phyloP scores from a whole-genome alignment of 2,329 filamentous ascomycete species.

The Xylaria sp. region DNA sequence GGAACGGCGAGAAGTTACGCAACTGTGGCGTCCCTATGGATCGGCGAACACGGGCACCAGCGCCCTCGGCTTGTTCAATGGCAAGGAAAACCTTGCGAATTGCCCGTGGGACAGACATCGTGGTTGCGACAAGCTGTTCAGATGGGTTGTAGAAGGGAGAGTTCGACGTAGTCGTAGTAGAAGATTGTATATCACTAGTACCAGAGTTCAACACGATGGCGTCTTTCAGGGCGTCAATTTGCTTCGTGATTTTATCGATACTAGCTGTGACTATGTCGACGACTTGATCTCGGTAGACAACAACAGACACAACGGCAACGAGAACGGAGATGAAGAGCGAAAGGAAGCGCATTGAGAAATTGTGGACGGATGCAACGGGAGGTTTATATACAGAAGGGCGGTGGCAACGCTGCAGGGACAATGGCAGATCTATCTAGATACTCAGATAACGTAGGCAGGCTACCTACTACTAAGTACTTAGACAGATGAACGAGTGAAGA shows the following conservation, averaged over 20 bases:
- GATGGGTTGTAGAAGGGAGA: conserved; percentile 45
- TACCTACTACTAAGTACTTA: too few species aligned
- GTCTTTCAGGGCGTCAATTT: conserved; percentile 35
- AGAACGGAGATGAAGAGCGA: conserved; percentile 53
- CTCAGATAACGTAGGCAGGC: conserved; percentile 6
- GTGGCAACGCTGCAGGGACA: conserved; percentile 8
- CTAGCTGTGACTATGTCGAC: conserved; percentile 42
- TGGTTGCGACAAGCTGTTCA: conserved; percentile 51
- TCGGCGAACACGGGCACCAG: conserved; percentile 85
- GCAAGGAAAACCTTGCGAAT: conserved; percentile 88
- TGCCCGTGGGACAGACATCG: conserved; percentile 75
- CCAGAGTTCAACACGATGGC: conserved; percentile 26
- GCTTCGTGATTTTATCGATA: conserved; percentile 39
- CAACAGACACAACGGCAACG: conserved; percentile 52
- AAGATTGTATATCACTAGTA: conserved; percentile 32
- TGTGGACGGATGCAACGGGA: conserved; percentile 28
- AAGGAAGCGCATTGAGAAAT: conserved; percentile 52
- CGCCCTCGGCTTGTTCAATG: conserved; percentile 86
- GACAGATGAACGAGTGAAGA: neutral
- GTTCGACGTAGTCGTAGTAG: conserved; percentile 32
- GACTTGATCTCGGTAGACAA: conserved; percentile 50
- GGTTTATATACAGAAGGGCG: conserved; percentile 32
- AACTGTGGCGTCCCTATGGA: conserved; percentile 87
- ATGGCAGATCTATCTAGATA: conserved; percentile 14
- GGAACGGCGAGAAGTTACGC: conserved; percentile 88